Conservation (phyloP, 495 filamentous ascomycete genomes). For the Annulohypoxylon stygium region DNA sequence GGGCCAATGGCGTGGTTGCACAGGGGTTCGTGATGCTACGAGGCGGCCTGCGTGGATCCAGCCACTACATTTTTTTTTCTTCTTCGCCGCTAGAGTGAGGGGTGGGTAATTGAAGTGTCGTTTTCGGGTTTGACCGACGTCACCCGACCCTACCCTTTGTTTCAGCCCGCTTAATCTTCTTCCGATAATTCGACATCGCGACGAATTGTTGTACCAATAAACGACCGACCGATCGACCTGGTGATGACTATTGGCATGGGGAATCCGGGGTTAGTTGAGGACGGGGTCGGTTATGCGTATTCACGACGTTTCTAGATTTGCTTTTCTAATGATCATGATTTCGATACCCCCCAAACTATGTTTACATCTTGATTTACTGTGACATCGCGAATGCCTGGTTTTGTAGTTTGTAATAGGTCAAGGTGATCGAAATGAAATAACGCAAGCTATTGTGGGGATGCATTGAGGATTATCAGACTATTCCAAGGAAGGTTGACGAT, state of each 20-base stretch:
- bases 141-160: slow-evolving; percentile 32
- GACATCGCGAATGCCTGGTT: not conserved
- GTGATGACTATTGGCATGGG: not conserved
- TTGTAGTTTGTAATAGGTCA: not conserved
- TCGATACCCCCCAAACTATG: slow-evolving; percentile 40
- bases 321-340: slow-evolving; percentile 42
- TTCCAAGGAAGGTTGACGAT: not conserved
- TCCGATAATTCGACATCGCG: slow-evolving; percentile 12
- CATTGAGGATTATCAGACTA: not conserved
- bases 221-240: not conserved
- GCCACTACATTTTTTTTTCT: slow-evolving; percentile 17
- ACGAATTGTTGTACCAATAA: slow-evolving; percentile 13
- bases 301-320: slow-evolving; percentile 35
- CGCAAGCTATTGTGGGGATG: not conserved
- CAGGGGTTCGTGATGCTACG: slow-evolving; percentile 36
- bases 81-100: slow-evolving; percentile 16
- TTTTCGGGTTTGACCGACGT: slow-evolving; percentile 39
- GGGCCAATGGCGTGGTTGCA: slow-evolving; percentile 35
- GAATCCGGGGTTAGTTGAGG: slow-evolving; percentile 20
- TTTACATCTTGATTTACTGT: not conserved
- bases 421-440: no score
- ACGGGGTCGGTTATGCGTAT: slow-evolving; percentile 28
- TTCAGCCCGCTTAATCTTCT: slow-evolving; percentile 27
- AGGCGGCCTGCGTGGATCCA: slow-evolving; percentile 41
- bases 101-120: slow-evolving; percentile 18